Conservation (phyloP, 2,329 filamentous ascomycete genomes). For the Colletotrichum paranaense region DNA sequence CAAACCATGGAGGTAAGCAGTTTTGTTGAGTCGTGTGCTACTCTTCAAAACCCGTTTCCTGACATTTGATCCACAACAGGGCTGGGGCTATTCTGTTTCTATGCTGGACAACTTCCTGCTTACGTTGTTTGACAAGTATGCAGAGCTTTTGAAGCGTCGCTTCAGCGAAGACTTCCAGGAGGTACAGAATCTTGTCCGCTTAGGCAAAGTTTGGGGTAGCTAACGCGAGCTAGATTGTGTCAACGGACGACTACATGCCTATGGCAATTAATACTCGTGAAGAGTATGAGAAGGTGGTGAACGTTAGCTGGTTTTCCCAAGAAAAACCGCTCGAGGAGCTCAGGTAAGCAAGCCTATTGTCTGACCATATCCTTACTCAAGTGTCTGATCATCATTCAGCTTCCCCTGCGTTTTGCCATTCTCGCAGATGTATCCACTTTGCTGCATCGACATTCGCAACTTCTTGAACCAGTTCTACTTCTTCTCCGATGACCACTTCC, state of each 20-base stretch:
- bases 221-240: slow-evolving; percentile 65
- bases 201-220: slow-evolving; percentile 31
- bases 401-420: slow-evolving; percentile 98
- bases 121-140: slow-evolving; percentile 93
- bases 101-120: slow-evolving; percentile 87
- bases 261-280: slow-evolving; percentile 94
- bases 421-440: slow-evolving; percentile 98
- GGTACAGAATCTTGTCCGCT: slow-evolving; percentile 54
- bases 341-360: slow-evolving; percentile 60
- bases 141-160: slow-evolving; percentile 86
- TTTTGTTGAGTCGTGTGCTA: background rate
- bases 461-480: slow-evolving; percentile 99
- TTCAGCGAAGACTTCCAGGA: slow-evolving; percentile 98
- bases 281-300: slow-evolving; percentile 95
- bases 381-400: slow-evolving; percentile 54
- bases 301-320: slow-evolving; percentile 94
- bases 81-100: slow-evolving; percentile 88
- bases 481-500: slow-evolving; percentile 96
- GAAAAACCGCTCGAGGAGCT: slow-evolving; percentile 82
- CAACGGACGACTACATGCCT: slow-evolving; percentile 99
- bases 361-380: background rate
- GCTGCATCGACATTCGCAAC: slow-evolving; percentile 97
- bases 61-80: slow-evolving; percentile 57
- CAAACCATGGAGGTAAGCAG: slow-evolving; percentile 91
- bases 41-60: background rate